Evolutionary conservation across 202 grass and related monocot genomes (phyloP), one percentile per base, ranked within the genome.

Genomic region (Saccharum hybrid): DNA sequence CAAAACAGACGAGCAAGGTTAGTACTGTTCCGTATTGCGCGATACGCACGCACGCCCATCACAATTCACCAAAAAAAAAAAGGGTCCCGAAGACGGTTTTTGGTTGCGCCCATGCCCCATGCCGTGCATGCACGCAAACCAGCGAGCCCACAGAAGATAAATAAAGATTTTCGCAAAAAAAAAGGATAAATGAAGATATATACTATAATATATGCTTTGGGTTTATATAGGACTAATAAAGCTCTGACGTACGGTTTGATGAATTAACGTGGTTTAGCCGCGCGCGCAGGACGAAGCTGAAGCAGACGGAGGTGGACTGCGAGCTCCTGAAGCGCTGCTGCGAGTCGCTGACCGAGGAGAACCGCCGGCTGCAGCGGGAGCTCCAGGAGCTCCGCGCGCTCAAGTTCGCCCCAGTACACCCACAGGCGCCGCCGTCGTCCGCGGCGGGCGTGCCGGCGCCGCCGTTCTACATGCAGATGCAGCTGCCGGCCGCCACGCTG

Each of bases 241-340:
- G 46, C 45, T 48, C 45, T 56, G 52, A 56, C 8, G 7, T 22
- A 42, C 48, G 59, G 16, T 19, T 19, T 56, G 43, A 30, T 4
- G 23, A 72, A 81, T 19, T 80, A 80, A 69, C 78, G 21, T 16
- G 63, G 36, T 70, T 49, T 61, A 38, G 68, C 21, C 68, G 68
- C 56, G 80, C 80, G 39, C 69, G 83, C 84, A 97, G 94, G 90
- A 97, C 92, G 38, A 97, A 97, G 83, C 81, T 97, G 90, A 97
- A 94, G 90, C 94, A 97, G 82, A 97, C 92, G 45, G 94, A 97
- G 88, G 92, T 94, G 57, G 94, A 97, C 86, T 94, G 88, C 61
- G 92, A 97, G 86, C 86, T 92, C 88, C 83, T 97, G 10, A 97
- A 97, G 88, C 90, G 94, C 36, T 94, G 90, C 77, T 97, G 90